Conservation (phyloP, 2,329 filamentous ascomycete species). For the Calonectria ilicicola region DNA sequence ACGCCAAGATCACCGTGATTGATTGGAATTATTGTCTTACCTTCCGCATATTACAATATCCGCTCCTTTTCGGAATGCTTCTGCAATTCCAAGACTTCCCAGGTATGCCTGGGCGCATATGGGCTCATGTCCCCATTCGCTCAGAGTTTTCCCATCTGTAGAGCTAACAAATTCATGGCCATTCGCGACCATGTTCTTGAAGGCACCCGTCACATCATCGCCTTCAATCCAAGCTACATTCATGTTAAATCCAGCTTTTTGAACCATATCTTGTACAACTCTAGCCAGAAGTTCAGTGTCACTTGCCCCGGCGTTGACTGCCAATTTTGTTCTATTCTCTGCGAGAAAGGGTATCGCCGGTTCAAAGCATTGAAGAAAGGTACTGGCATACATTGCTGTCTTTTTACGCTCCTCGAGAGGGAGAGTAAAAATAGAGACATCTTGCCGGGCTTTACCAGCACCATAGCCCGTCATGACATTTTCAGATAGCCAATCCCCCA, state of each 20-base stretch:
- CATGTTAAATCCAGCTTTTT: constrained; percentile 57
- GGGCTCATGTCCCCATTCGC: constrained; percentile 25
- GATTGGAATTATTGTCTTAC: constrained; percentile 36
- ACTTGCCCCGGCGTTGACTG: constrained; percentile 52
- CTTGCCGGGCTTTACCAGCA: constrained; percentile 37
- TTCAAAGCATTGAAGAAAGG: constrained; percentile 43
- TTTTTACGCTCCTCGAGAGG: constrained; percentile 15
- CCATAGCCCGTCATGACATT: constrained; percentile 59
- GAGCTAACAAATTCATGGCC: constrained; percentile 42
- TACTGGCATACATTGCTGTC: constrained; percentile 44
- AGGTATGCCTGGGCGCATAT: constrained; percentile 61
- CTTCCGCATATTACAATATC: constrained; percentile 59
- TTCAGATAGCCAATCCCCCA: constrained; percentile 47
- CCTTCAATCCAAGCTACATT: constrained; percentile 54
- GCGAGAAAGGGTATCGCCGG: constrained; percentile 48
- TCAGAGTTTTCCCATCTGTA: constrained; percentile 28
- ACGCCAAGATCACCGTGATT: not conserved
- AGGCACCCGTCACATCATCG: constrained; percentile 51
- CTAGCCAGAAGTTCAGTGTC: constrained; percentile 53
- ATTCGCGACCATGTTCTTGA: constrained; percentile 33
- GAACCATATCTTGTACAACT: constrained; percentile 68
- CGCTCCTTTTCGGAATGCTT: constrained; percentile 51
- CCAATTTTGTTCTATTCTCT: constrained; percentile 47
- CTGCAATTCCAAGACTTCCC: constrained; percentile 59
- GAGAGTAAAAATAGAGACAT: constrained; percentile 26